A percentile compares a stretch with the other conserved stretches of the same genome.
Evolutionary conservation across 108 stramenopile genomes (phyloP).

Genomic region (Skeletonema grethae): DNA sequence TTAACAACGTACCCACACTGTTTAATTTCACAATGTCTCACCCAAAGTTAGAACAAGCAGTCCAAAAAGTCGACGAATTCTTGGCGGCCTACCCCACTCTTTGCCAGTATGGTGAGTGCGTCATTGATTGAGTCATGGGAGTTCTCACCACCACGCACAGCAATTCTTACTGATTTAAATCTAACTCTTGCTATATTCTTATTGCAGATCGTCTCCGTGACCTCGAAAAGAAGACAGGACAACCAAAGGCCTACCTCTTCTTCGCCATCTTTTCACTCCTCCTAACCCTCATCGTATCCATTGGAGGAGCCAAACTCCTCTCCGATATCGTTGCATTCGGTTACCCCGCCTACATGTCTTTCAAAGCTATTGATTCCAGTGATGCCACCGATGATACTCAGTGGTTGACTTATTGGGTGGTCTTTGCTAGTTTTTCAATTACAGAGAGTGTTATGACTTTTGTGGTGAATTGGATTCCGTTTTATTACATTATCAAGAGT

Average conservation of each 20-base stretch:
- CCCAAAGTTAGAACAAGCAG: slow-evolving; percentile 59
- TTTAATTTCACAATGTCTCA: slow-evolving; percentile 53
- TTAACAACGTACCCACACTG: neutral
- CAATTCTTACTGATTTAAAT: neutral
- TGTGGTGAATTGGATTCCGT: slow-evolving; percentile 66
- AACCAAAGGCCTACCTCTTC: slow-evolving; percentile 80
- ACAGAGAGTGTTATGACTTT: slow-evolving; percentile 56
- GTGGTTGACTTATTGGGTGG: slow-evolving; percentile 99
- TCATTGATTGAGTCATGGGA: slow-evolving; percentile 3
- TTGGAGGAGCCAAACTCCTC: slow-evolving; percentile 80
- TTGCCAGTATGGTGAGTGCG: slow-evolving; percentile 78
- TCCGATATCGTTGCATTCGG: slow-evolving; percentile 91
- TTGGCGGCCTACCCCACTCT: slow-evolving; percentile 79
- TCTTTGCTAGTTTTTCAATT: slow-evolving; percentile 84
- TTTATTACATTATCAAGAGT: slow-evolving; percentile 85
- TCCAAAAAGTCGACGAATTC: slow-evolving; percentile 71
- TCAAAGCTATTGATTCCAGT: slow-evolving; percentile 92
- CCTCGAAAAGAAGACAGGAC: slow-evolving; percentile 80
- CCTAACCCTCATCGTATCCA: slow-evolving; percentile 35
- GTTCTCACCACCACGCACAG: slow-evolving; percentile 4
- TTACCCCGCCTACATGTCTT: slow-evolving; percentile 97
- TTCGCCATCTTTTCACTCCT: slow-evolving; percentile 45
- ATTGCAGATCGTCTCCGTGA: slow-evolving; percentile 71
- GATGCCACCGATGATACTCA: slow-evolving; percentile 82
- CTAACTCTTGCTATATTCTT: slow-evolving; percentile 11